Conservation (phyloP, 495 filamentous ascomycete species). For the Chaetomidium leptoderma region DNA sequence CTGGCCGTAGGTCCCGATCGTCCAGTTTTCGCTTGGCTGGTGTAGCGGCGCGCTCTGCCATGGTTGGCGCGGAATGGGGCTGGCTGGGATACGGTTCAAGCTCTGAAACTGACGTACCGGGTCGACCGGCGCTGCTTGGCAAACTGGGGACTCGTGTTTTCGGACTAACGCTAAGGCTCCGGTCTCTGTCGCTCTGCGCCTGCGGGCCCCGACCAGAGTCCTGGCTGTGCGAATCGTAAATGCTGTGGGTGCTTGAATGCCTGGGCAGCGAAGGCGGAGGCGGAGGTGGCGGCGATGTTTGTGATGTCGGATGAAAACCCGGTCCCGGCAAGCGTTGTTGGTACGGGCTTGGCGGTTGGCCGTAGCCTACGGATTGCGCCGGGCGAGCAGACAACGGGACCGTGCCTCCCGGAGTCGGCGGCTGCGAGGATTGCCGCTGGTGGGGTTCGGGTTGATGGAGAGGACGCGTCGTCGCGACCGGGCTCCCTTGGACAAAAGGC, state of each 20-base stretch:
- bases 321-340: slow-evolving; percentile 45
- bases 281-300: slow-evolving; percentile 36
- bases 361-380: slow-evolving; percentile 20
- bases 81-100: slow-evolving; percentile 37
- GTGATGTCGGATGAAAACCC: slow-evolving; percentile 30
- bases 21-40: slow-evolving; percentile 53
- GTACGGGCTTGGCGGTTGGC: slow-evolving; percentile 50
- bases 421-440: slow-evolving; percentile 50
- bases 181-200: slow-evolving; percentile 51
- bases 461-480: slow-evolving; percentile 43
- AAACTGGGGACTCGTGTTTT: slow-evolving; percentile 56
- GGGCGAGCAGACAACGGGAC: slow-evolving; percentile 46
- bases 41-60: slow-evolving; percentile 34
- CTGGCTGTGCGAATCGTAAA: slow-evolving; percentile 38
- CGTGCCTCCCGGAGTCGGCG: slow-evolving; percentile 52
- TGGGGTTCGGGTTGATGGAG: slow-evolving; percentile 44
- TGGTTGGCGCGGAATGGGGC: slow-evolving; percentile 29
- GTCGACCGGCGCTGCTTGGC: slow-evolving; percentile 43
- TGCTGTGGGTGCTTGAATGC: slow-evolving; percentile 43
- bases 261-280: slow-evolving; percentile 44
- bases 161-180: slow-evolving; percentile 60
- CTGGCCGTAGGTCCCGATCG: slow-evolving; percentile 44
- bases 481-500: slow-evolving; percentile 51
- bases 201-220: slow-evolving; percentile 35
- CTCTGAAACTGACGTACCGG: slow-evolving; percentile 39